Evolutionary conservation across 768 basidiomycete species (phyloP), one percentile per base, ranked within the genome.

Genomic region (Boletus speciosus): DNA sequence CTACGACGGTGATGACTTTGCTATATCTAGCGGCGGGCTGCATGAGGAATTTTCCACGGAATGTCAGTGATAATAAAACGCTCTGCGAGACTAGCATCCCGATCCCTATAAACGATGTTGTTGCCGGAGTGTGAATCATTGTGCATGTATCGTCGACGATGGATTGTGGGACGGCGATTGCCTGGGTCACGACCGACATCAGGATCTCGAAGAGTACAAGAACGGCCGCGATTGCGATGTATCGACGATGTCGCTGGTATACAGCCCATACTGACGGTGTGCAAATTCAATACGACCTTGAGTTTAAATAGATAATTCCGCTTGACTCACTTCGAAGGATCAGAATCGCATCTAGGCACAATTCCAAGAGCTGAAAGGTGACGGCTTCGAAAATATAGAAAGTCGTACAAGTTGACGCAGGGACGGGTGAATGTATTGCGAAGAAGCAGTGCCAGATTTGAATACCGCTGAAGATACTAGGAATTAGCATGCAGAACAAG

Each of bases 291-390:
- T 25, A 6, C 2, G 19, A 40, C 31, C 9, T 21, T 19, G 31
- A n/a, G 31, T 45, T 9, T 4, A n/a, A 27, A 16, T 3, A 19
- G 14, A 40, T 1, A 23, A n/a, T 27, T 49, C 23, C 15, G 34
- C 27, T 34, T 6, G 6, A 58, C 64, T 52, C 43, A 65, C 64
- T 61, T 45, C 52, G 59, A 52, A 65, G 56, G 21, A 65, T 19
- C 6, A 65, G 34, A 12, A 66, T 37, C 6, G 34, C 27, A 32
- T 66, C 48, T 1, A 65, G 38, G 25, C 44, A 52, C n/a, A 66
- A 2, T 19, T 61, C 47, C 43, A 65, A 36, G 23, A 53, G n/a
- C 23, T 53, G 58, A 31, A 50, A 66, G 1, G 48, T 21, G 15
- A 38, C 6, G 6, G 25, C 40, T 51, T 46, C 52, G 23, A 46